Evolutionary conservation across 1,139 yeast species (phyloP).

Genomic region (Schwanniomyces etchellsii): DNA sequence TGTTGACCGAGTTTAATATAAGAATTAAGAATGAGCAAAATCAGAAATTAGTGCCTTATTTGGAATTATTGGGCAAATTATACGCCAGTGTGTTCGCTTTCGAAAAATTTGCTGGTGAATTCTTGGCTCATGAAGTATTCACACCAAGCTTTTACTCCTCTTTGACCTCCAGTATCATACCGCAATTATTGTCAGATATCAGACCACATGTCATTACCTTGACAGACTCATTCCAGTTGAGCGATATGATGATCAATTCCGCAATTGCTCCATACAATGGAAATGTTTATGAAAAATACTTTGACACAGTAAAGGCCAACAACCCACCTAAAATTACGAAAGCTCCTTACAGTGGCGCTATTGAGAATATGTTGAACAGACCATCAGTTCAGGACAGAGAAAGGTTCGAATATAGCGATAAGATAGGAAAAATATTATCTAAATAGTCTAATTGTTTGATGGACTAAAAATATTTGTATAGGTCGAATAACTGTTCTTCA

Average conservation of each 20-base stretch:
- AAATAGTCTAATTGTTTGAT: no score
- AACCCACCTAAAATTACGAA: slow-evolving; percentile 33
- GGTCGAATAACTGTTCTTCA: no score
- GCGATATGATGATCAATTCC: slow-evolving; percentile 41
- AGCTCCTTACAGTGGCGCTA: slow-evolving; percentile 36
- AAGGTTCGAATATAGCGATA: slow-evolving; percentile 30
- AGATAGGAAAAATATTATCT: slow-evolving; percentile 19
- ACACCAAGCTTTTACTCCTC: slow-evolving; percentile 36
- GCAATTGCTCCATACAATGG: slow-evolving; percentile 41
- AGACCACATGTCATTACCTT: slow-evolving; percentile 42
- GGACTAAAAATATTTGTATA: no score
- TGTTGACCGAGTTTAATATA: slow-evolving; percentile 37
- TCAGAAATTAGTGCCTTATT: slow-evolving; percentile 18
- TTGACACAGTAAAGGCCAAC: slow-evolving; percentile 28
- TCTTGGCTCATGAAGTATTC: slow-evolving; percentile 57
- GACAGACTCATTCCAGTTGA: slow-evolving; percentile 45
- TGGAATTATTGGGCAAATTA: slow-evolving; percentile 32
- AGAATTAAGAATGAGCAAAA: slow-evolving; percentile 22
- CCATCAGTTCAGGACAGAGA: slow-evolving; percentile 32
- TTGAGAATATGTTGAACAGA: slow-evolving; percentile 35
- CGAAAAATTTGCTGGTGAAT: slow-evolving; percentile 72
- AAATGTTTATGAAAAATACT: slow-evolving; percentile 43
- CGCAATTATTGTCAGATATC: slow-evolving; percentile 30
- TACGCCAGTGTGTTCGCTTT: slow-evolving; percentile 65
- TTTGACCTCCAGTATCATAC: slow-evolving; percentile 34